Percentiles rank a stretch among this genome's conserved stretches.
These are phyloP conservation scores for Acacia acuminata DNA, from an alignment of 306 rosid species.

Conservation along the genomic window DNA sequence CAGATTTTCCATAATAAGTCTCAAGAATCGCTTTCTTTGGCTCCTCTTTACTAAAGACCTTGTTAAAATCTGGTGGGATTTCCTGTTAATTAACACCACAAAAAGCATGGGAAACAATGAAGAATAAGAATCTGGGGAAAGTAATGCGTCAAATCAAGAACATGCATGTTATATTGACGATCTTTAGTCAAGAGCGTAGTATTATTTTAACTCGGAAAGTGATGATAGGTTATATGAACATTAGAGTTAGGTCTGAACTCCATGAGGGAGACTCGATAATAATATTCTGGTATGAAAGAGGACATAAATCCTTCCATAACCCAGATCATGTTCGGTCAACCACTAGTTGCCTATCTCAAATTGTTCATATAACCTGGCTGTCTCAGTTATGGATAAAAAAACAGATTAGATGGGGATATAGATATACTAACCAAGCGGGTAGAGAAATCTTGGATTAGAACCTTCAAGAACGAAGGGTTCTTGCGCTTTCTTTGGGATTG, in stretches of 20 bases:
- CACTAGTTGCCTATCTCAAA: too few species aligned
- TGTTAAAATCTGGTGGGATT: not conserved
- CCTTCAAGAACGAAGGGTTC: not conserved
- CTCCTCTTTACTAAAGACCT: not conserved
- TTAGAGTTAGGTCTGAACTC: too few species aligned
- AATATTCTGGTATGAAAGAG: too few species aligned
- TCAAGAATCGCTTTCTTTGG: not conserved
- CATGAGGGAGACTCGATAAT: too few species aligned
- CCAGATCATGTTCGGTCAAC: too few species aligned
- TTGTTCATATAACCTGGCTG: too few species aligned
- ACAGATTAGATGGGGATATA: not conserved
- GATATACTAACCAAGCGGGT: not conserved
- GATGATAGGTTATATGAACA: too few species aligned
- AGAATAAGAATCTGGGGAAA: not conserved
- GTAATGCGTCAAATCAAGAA: not conserved
- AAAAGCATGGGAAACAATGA: not conserved
- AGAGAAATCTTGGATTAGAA: not conserved
- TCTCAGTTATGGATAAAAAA: not conserved
- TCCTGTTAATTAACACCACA: not conserved
- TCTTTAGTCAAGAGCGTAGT: too few species aligned
- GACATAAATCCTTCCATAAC: too few species aligned
- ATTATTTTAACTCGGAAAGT: too few species aligned
- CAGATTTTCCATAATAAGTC: not conserved
- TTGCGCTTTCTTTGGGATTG: not conserved
- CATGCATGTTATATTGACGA: not conserved